phyloP scores from a whole-genome alignment of 2,329 filamentous ascomycete genomes.

The Lachnellula occidentalis region DNA sequence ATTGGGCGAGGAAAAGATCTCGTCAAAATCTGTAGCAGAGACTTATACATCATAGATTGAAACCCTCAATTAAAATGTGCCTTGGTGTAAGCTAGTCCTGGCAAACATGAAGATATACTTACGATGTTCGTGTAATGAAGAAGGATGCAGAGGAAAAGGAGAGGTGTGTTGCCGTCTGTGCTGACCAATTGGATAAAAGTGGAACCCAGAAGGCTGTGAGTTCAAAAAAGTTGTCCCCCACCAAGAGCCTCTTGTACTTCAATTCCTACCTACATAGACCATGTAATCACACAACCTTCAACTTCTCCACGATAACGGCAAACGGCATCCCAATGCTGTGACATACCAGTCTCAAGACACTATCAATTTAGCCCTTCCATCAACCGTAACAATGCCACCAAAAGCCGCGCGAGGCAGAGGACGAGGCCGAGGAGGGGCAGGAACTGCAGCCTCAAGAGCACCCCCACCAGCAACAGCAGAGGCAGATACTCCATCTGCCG shows the following conservation, averaged over 20 bases:
- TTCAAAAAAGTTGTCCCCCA: constrained; percentile 11
- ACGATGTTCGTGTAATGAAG: no score
- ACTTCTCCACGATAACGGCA: background rate
- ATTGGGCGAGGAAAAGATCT: no score
- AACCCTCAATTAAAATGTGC: no score
- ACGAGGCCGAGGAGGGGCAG: constrained; percentile 21
- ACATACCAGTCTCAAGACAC: background rate
- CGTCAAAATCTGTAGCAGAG: no score
- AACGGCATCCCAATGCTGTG: constrained; percentile 8
- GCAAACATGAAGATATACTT: no score
- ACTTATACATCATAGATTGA: no score
- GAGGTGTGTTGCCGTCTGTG: no score
- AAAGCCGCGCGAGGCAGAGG: constrained; percentile 17
- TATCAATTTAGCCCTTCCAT: background rate
- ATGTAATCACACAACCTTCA: background rate
- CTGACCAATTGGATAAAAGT: constrained; percentile 1
- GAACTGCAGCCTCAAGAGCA: constrained; percentile 10
- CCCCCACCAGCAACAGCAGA: constrained; percentile 3
- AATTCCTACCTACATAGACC: background rate
- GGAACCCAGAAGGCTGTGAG: constrained; percentile 2
- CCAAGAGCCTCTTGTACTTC: background rate
- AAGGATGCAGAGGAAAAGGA: no score
- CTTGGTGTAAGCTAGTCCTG: no score
- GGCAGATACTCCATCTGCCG: constrained; percentile 2
- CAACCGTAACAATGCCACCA: constrained; percentile 22